phyloP scores from a whole-genome alignment of 495 filamentous ascomycete genomes.

The Talaromyces liani region DNA sequence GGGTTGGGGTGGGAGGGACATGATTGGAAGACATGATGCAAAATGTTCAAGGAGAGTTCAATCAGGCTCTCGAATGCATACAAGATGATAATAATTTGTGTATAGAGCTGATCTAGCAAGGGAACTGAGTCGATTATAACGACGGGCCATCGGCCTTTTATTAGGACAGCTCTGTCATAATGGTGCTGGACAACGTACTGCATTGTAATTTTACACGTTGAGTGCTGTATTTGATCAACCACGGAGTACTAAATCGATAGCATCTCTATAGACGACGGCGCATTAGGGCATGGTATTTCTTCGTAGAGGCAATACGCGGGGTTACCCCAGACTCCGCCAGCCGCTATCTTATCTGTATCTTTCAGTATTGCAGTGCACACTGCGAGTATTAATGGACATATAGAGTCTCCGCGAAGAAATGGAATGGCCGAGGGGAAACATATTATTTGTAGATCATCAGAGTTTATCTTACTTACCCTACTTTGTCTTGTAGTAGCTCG shows the following conservation, averaged over 20 bases:
- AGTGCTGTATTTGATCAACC: no score
- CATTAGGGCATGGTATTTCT: neutral
- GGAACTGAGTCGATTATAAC: neutral
- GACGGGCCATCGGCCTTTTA: neutral
- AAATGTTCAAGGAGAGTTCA: neutral
- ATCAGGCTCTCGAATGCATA: neutral
- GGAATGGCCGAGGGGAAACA: neutral
- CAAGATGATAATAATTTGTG: neutral
- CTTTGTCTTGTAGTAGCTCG: neutral
- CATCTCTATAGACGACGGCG: no score
- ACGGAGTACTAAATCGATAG: no score
- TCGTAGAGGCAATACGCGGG: neutral
- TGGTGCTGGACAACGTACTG: neutral
- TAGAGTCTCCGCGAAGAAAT: neutral
- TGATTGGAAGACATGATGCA: neutral
- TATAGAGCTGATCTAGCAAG: neutral
- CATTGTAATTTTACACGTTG: neutral
- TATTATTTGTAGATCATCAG: neutral
- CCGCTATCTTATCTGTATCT: neutral
- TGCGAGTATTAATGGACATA: neutral
- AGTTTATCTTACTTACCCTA: neutral
- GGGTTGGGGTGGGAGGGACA: constrained; percentile 2
- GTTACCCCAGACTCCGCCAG: neutral
- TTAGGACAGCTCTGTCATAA: neutral
- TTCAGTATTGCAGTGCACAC: neutral